phyloP scores from a whole-genome alignment of 306 rosid species.

The Quercus mongolica region DNA sequence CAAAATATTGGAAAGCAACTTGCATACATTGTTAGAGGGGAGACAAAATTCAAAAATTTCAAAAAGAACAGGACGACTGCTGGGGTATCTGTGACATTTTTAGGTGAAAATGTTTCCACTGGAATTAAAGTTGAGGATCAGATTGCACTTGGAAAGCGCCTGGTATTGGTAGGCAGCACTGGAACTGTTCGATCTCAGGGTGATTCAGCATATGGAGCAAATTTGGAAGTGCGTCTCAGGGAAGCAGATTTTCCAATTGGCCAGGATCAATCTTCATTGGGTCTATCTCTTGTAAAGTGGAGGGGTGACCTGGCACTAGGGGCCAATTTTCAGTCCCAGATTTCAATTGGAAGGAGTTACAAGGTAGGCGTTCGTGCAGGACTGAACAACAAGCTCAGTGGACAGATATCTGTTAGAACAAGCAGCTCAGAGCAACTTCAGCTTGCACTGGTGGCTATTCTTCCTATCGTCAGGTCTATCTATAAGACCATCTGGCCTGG shows the following conservation, averaged over 20 bases:
- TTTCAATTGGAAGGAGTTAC: conserved; percentile 83
- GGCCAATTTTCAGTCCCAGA: conserved; percentile 79
- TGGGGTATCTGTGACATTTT: conserved; percentile 79
- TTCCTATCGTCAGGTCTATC: conserved; percentile 70
- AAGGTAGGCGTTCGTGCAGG: conserved; percentile 90
- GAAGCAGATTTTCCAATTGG: conserved; percentile 98
- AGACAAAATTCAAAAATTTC: conserved; percentile 74
- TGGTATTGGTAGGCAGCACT: conserved; percentile 77
- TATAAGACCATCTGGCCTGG: conserved; percentile 72
- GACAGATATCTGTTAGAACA: conserved; percentile 79
- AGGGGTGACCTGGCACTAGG: conserved; percentile 88
- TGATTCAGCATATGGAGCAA: conserved; percentile 88
- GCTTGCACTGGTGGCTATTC: conserved; percentile 75
- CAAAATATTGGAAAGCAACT: conserved; percentile 67
- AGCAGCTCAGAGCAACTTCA: conserved; percentile 98
- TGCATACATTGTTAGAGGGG: conserved; percentile 57
- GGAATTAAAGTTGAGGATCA: conserved; percentile 95
- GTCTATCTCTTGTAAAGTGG: conserved; percentile 92
- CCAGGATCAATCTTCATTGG: conserved; percentile 87
- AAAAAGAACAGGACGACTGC: conserved; percentile 84
- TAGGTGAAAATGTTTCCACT: conserved; percentile 83
- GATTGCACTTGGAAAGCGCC: conserved; percentile 78
- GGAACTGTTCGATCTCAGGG: conserved; percentile 80
- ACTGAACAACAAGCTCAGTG: conserved; percentile 93
- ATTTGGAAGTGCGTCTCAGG: conserved; percentile 84